Evolutionary conservation across 805 yeast genomes (phyloP), one percentile per base, ranked within the genome.

Genomic region (Saccharomycopsis sp.): DNA sequence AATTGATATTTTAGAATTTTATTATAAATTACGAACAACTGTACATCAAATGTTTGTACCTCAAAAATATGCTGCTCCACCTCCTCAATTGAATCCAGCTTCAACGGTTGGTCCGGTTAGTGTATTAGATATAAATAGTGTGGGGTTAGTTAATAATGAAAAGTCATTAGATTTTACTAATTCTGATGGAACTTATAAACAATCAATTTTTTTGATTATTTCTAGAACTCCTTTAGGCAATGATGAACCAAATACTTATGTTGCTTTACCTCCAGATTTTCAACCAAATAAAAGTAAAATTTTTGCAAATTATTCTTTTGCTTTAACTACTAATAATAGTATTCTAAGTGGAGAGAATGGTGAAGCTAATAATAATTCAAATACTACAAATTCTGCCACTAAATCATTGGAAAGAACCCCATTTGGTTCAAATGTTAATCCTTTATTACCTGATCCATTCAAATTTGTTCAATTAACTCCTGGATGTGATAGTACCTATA

Each of bases 361-460:
- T 23, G 26, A 23, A 8, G 18, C n/a, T 32, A 19, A 15, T 26
- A 13, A 9, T 5, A 13, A 13, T 10, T 23, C 9, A 6, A 19
- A 28, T 31, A 8, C 26, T 4, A 26, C 27, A 9, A 18, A 3
- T n/a, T 19, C 36, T 5, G 3, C 39, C 20, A 18, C 20, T 21
- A 8, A 19, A 28, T 13, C 34, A 18, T 12, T 21, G 0, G 67
- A 62, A 35, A 50, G 57, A 3, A 34, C 60, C 8, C 64, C 66
- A 21, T 61, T 74, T 17, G 81, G 78, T 0, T 74, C 78, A 33
- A 63, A 63, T 34, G 62, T 74, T 21, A 73, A 71, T 44, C 75
- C 79, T 0, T 54, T 74, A 39, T 45, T 56, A 31, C 67, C 75
- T 3, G 81, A 74, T 50, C 70, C 74, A 1, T 74, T 69, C 50